These are phyloP conservation scores for Draba incana DNA, from an alignment of 345 rosid species.

Conservation along the genomic window DNA sequence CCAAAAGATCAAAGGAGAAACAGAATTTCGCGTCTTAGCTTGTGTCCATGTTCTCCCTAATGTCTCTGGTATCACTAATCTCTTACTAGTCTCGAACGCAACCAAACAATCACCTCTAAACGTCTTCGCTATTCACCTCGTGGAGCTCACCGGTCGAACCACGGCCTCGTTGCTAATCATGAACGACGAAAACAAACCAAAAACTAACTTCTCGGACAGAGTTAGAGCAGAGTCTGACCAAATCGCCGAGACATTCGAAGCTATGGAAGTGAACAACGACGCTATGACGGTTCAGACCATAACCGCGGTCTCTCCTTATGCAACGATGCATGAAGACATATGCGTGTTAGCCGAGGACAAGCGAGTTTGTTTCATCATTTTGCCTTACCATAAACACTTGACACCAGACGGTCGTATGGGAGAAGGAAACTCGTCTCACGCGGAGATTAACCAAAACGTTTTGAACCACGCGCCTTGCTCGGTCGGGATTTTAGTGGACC, in stretches of 20 bases:
- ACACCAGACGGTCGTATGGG: slow-evolving; percentile 45
- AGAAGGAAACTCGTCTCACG: slow-evolving; percentile 47
- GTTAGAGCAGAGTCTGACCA: slow-evolving; percentile 48
- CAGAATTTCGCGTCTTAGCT: slow-evolving; percentile 55
- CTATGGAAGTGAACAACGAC: slow-evolving; percentile 39
- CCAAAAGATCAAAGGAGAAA: slow-evolving; percentile 45
- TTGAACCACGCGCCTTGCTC: slow-evolving; percentile 64
- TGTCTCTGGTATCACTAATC: slow-evolving; percentile 51
- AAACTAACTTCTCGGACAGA: slow-evolving; percentile 41
- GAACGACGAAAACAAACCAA: slow-evolving; percentile 43
- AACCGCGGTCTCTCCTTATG: slow-evolving; percentile 60
- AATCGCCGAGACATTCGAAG: slow-evolving; percentile 49
- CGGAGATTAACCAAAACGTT: slow-evolving; percentile 54
- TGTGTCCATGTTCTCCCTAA: slow-evolving; percentile 52
- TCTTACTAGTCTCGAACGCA: slow-evolving; percentile 57
- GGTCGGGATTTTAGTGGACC: slow-evolving; percentile 66
- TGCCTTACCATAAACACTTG: slow-evolving; percentile 60
- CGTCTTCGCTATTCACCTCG: slow-evolving; percentile 57
- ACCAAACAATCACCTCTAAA: slow-evolving; percentile 57
- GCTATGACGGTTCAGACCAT: slow-evolving; percentile 45
- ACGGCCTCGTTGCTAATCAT: slow-evolving; percentile 64
- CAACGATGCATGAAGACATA: slow-evolving; percentile 67
- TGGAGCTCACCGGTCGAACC: slow-evolving; percentile 65
- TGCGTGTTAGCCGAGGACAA: slow-evolving; percentile 68
- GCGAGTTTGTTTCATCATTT: slow-evolving; percentile 49